Evolutionary conservation across 2,329 filamentous ascomycete species (phyloP).

Genomic region (Ambrosiella beaveri): DNA sequence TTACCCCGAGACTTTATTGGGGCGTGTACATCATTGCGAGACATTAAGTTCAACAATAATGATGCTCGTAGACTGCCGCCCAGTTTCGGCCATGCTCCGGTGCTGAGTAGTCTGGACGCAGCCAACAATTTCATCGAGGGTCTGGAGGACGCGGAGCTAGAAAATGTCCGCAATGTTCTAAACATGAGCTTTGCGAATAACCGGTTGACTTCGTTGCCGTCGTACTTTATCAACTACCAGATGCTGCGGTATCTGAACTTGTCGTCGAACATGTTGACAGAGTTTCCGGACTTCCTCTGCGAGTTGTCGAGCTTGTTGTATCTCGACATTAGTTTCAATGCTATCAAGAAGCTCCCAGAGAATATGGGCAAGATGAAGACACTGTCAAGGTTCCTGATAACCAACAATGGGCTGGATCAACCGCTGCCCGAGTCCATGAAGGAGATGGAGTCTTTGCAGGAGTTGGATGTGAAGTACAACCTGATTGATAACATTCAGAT

Average conservation of each 20-base stretch:
- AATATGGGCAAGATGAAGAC: slow-evolving; percentile 61
- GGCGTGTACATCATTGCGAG: slow-evolving; percentile 73
- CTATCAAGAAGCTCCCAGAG: slow-evolving; percentile 60
- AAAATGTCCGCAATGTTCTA: slow-evolving; percentile 56
- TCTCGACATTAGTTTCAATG: slow-evolving; percentile 92
- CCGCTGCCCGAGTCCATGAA: slow-evolving; percentile 56
- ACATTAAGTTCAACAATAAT: slow-evolving; percentile 92
- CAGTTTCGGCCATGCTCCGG: slow-evolving; percentile 64
- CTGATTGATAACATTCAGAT: slow-evolving; percentile 74
- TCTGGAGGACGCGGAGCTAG: slow-evolving; percentile 67
- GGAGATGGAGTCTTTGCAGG: slow-evolving; percentile 60
- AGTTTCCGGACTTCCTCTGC: slow-evolving; percentile 74
- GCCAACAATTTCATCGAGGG: slow-evolving; percentile 88
- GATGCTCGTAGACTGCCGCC: slow-evolving; percentile 73
- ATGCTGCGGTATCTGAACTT: slow-evolving; percentile 71
- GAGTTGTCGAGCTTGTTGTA: slow-evolving; percentile 71
- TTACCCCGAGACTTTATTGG: slow-evolving; percentile 94
- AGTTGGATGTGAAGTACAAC: slow-evolving; percentile 92
- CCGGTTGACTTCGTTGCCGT: slow-evolving; percentile 58
- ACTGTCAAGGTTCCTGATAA: slow-evolving; percentile 81
- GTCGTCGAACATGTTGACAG: slow-evolving; percentile 78
- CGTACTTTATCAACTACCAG: slow-evolving; percentile 67
- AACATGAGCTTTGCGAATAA: slow-evolving; percentile 94
- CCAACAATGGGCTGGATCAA: slow-evolving; percentile 76
- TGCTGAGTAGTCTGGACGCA: slow-evolving; percentile 76